Evolutionary conservation across 2,329 filamentous ascomycete genomes (phyloP).

Genomic region (Diaporthe australafricana): DNA sequence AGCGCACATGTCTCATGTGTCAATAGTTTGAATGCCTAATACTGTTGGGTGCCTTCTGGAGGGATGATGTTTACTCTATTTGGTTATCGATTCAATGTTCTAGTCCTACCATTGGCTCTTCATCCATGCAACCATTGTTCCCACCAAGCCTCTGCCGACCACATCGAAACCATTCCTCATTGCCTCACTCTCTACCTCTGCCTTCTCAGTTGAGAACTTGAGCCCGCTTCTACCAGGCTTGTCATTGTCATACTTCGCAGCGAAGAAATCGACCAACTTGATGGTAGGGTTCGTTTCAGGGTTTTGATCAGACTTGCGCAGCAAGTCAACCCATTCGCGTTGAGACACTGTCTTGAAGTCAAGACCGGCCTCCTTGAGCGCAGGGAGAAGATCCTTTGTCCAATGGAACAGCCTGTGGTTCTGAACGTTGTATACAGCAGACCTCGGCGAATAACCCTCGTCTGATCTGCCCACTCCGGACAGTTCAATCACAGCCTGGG

Average conservation of each 20-base stretch:
- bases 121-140: slow-evolving; percentile 52
- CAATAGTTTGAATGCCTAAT: not conserved
- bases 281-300: slow-evolving; percentile 61
- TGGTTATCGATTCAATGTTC: not conserved
- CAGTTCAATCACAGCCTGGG: slow-evolving; percentile 38
- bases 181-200: slow-evolving; percentile 46
- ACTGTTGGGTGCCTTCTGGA: too few species aligned
- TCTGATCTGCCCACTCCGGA: slow-evolving; percentile 30
- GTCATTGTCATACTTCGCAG: slow-evolving; percentile 62
- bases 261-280: slow-evolving; percentile 64
- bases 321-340: slow-evolving; percentile 56
- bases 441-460: slow-evolving; percentile 37
- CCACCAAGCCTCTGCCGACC: slow-evolving; percentile 51
- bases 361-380: slow-evolving; percentile 57
- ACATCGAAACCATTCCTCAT: slow-evolving; percentile 51
- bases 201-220: slow-evolving; percentile 52
- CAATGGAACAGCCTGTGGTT: slow-evolving; percentile 62
- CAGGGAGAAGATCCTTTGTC: slow-evolving; percentile 64
- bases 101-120: slow-evolving; percentile 19
- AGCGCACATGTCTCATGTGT: not conserved
- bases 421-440: slow-evolving; percentile 62
- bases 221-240: slow-evolving; percentile 50
- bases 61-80: not conserved
- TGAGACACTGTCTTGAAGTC: slow-evolving; percentile 56
- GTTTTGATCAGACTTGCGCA: slow-evolving; percentile 60